Conservation (phyloP, 73 alveolate species). For the Paramecium sonneborni region DNA sequence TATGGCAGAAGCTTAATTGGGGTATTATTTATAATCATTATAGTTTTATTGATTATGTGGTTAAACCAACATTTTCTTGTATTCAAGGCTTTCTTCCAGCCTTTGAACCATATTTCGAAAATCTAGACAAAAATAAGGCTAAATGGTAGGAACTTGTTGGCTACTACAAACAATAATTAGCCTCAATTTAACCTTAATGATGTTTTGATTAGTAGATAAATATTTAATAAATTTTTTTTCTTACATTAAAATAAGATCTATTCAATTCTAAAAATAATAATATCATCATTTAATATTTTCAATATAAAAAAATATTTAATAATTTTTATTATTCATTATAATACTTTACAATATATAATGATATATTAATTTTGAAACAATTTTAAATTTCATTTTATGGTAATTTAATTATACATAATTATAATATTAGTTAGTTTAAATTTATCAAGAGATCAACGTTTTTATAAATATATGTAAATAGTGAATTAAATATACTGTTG, state of each 20-base stretch:
- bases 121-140: constrained; percentile 45
- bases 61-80: constrained; percentile 53
- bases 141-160: constrained; percentile 56
- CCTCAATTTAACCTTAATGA: constrained; percentile 28
- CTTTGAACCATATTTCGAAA: constrained; percentile 19
- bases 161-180: constrained; percentile 49
- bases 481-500: neutral
- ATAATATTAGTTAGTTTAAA: too few species aligned
- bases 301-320: too few species aligned
- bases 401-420: too few species aligned
- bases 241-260: too few species aligned
- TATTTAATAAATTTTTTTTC: neutral
- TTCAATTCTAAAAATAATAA: neutral
- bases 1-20: constrained; percentile 87
- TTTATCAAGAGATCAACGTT: neutral
- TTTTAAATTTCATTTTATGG: too few species aligned
- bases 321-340: too few species aligned
- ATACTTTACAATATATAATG: too few species aligned
- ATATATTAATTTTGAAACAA: too few species aligned
- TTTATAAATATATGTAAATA: too few species aligned
- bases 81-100: constrained; percentile 44
- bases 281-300: neutral
- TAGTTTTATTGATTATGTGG: constrained; percentile 66
- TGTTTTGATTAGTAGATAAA: neutral
- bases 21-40: constrained; percentile 42